Conservation (phyloP, 2,329 filamentous ascomycete species). For the Polychaeton citri region DNA sequence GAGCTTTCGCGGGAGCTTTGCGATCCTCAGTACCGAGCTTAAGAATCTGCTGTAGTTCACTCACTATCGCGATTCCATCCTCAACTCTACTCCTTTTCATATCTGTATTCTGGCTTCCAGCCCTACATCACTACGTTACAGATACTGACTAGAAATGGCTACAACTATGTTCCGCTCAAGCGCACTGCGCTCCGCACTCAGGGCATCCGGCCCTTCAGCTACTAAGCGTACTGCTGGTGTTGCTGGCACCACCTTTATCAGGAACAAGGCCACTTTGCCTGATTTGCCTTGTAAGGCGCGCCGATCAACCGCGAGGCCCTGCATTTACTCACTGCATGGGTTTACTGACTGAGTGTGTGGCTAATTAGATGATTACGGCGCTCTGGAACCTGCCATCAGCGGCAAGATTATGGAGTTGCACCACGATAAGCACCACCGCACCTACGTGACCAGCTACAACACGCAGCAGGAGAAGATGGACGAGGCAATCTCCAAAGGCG, state of each 20-base stretch:
- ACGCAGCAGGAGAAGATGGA: constrained; percentile 58
- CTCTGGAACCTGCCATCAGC: constrained; percentile 72
- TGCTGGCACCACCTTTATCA: constrained; percentile 62
- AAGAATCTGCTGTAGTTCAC: too few species aligned
- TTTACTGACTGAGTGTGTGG: background rate
- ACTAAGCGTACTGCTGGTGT: constrained; percentile 44
- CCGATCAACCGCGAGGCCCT: background rate
- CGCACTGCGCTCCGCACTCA: constrained; percentile 57
- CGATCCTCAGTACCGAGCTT: too few species aligned
- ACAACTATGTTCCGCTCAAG: constrained; percentile 60
- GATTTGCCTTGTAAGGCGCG: constrained; percentile 60
- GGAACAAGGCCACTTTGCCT: constrained; percentile 84
- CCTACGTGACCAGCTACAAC: constrained; percentile 85
- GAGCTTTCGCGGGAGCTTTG: too few species aligned
- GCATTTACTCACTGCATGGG: background rate
- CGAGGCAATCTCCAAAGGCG: constrained; percentile 40
- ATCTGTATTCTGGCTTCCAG: too few species aligned
- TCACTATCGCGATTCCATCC: too few species aligned
- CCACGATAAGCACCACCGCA: constrained; percentile 88
- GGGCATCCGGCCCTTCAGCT: constrained; percentile 50
- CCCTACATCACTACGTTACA: too few species aligned
- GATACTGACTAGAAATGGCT: too few species aligned
- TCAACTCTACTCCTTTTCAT: too few species aligned
- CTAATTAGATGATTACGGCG: constrained; percentile 95
- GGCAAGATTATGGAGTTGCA: constrained; percentile 94